Evolutionary conservation across 768 basidiomycete species (phyloP).

Genomic region (Russula olivacea): DNA sequence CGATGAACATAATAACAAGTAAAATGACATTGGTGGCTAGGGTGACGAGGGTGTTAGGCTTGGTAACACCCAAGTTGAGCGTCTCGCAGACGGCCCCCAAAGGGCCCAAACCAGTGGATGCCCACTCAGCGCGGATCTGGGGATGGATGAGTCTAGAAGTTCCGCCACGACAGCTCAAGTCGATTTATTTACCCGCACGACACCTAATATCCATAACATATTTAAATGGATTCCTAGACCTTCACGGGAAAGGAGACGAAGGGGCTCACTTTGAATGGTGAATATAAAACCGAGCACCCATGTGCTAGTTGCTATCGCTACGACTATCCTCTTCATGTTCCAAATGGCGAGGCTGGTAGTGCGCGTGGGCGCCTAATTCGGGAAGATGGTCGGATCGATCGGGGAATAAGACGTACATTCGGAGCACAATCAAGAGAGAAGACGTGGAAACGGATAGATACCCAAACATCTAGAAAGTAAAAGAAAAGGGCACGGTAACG

Average conservation of each 20-base stretch:
- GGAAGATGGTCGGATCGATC: too few relatives aligned
- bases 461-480: neutral
- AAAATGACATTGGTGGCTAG: too few relatives aligned
- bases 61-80: too few relatives aligned
- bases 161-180: too few relatives aligned
- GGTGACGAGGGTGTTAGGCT: too few relatives aligned
- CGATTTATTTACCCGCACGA: too few relatives aligned
- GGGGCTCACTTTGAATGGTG: neutral
- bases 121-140: too few relatives aligned
- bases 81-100: neutral
- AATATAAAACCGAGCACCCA: neutral
- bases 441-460: neutral
- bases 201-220: too few relatives aligned
- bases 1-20: too few relatives aligned
- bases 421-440: slow-evolving; percentile 1
- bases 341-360: neutral
- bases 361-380: neutral
- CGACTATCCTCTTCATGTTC: neutral
- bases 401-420: neutral
- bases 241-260: neutral
- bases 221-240: too few relatives aligned
- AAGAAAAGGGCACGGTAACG: neutral
- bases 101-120: neutral
- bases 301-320: neutral
- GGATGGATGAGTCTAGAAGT: too few relatives aligned